Evolutionary conservation across 164 flowering plant genomes (phyloP).

Genomic region (Sedum album): DNA sequence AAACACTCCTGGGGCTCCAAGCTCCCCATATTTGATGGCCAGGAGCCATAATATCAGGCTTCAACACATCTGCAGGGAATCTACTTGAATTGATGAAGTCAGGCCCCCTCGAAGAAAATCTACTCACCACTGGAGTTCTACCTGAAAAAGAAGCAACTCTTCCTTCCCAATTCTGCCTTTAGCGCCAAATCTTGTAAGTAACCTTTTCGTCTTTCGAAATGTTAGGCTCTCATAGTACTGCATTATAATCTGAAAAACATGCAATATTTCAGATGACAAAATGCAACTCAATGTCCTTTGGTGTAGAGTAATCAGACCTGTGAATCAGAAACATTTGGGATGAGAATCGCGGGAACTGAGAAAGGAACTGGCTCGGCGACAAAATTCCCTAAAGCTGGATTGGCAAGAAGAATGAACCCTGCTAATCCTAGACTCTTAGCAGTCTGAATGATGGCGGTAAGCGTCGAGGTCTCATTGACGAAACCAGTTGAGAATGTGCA

Average conservation of each 20-base stretch:
- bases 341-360: constrained; percentile 61
- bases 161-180: constrained; percentile 71
- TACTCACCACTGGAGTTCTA: constrained; percentile 70
- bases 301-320: constrained; percentile 30
- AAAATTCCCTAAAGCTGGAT: constrained; percentile 62
- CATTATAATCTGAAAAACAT: constrained; percentile 31
- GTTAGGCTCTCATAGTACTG: constrained; percentile 61
- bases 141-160: constrained; percentile 49
- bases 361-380: constrained; percentile 73
- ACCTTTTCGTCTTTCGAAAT: constrained; percentile 29
- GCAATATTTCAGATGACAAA: not conserved
- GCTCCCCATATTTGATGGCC: constrained; percentile 93
- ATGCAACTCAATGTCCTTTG: not conserved
- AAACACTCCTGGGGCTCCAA: constrained; percentile 79
- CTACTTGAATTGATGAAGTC: constrained; percentile 42
- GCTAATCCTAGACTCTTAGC: constrained; percentile 45
- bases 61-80: constrained; percentile 57
- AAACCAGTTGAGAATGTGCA: constrained; percentile 82
- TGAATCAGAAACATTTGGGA: constrained; percentile 53
- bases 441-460: constrained; percentile 48
- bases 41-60: constrained; percentile 90
- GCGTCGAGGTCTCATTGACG: constrained; percentile 48
- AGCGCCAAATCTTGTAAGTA: constrained; percentile 32
- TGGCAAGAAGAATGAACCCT: constrained; percentile 73
- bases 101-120: constrained; percentile 94